Evolutionary conservation across 768 basidiomycete species (phyloP).

Genomic region (Phylloporus sp.): DNA sequence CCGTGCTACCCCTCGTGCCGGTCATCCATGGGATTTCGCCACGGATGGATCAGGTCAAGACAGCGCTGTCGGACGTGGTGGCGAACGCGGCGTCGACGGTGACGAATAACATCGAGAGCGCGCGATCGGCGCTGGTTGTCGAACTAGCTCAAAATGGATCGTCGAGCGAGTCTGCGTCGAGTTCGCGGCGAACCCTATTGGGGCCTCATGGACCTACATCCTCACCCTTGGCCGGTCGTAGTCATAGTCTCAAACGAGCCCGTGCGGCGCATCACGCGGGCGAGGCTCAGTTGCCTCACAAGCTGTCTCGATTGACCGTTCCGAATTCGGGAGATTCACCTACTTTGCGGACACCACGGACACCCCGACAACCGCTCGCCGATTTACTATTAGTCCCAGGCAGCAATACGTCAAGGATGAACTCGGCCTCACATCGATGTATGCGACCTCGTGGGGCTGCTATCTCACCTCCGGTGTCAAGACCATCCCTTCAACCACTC

Average conservation of each 20-base stretch:
- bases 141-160: conserved; percentile 3
- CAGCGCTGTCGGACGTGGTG: conserved; percentile 15
- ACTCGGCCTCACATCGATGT: conserved; percentile 6
- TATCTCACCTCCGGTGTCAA: not conserved
- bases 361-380: conserved; percentile 18
- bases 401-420: not conserved
- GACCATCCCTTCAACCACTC: not conserved
- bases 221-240: conserved; percentile 11
- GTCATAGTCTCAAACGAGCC: conserved; percentile 10
- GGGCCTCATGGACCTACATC: not conserved
- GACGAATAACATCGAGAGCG: conserved; percentile 10
- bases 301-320: conserved; percentile 6
- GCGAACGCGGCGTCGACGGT: conserved; percentile 15
- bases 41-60: conserved; percentile 39
- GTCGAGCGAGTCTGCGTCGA: not conserved
- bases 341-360: conserved; percentile 8
- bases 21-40: conserved; percentile 54
- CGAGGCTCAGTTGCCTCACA: conserved; percentile 3
- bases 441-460: conserved; percentile 4
- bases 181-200: conserved; percentile 4
- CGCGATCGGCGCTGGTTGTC: conserved; percentile 9
- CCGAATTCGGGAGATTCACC: not conserved
- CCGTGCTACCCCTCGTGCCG: conserved; percentile 56
- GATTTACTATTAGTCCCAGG: conserved; percentile 8
- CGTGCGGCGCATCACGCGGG: not conserved